A percentile compares a stretch with the other conserved stretches of the same genome.
Conservation (phyloP, 2,329 filamentous ascomycete genomes). For the Gnomoniopsis smithogilvyi region DNA sequence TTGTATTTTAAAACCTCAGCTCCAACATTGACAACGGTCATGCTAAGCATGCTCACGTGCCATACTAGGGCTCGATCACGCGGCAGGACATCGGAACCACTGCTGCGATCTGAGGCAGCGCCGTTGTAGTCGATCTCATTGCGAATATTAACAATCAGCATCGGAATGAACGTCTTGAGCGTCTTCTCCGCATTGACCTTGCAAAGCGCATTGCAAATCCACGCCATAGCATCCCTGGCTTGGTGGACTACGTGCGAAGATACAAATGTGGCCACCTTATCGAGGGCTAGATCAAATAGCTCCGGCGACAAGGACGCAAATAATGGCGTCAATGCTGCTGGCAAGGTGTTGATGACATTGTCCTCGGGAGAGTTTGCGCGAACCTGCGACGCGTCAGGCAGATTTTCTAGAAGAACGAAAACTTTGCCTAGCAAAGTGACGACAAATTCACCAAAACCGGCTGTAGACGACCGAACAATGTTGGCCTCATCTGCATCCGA, state of each 20-base stretch:
- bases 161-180: constrained; percentile 83
- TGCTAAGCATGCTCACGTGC: constrained; percentile 91
- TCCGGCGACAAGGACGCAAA: constrained; percentile 90
- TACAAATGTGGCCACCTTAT: constrained; percentile 90
- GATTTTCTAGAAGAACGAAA: constrained; percentile 90
- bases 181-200: constrained; percentile 95
- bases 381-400: constrained; percentile 85
- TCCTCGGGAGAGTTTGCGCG: constrained; percentile 92
- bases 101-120: constrained; percentile 90
- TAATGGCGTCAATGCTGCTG: constrained; percentile 84
- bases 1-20: constrained; percentile 86
- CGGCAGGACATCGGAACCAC: constrained; percentile 87
- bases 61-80: constrained; percentile 91
- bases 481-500: constrained; percentile 81
- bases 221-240: constrained; percentile 95
- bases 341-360: constrained; percentile 92
- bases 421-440: constrained; percentile 88
- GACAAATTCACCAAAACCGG: constrained; percentile 89
- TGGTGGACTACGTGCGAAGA: constrained; percentile 95
- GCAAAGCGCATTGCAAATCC: constrained; percentile 94
- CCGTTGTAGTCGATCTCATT: constrained; percentile 97
- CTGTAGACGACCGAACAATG: constrained; percentile 90
- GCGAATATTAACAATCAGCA: constrained; percentile 86
- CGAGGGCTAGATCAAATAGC: constrained; percentile 85
- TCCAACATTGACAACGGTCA: constrained; percentile 96